Evolutionary conservation across 1,284 basidiomycete genomes (phyloP).

Genomic region (Puccinia novopanici): DNA sequence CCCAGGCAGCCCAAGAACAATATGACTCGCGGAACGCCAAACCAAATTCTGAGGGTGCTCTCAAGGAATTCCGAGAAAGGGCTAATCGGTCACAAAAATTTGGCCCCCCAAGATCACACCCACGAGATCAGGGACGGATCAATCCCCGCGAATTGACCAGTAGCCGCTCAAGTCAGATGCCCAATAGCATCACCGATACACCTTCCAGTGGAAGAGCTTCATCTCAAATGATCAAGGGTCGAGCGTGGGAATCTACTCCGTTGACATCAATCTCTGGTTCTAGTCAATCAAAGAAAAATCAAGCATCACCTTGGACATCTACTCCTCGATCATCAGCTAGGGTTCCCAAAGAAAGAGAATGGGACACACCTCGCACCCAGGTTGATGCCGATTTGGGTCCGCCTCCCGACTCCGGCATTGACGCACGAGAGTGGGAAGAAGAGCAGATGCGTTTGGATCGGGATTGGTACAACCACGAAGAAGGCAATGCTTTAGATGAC

Average conservation of each 20-base stretch:
- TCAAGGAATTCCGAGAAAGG: slow-evolving; percentile 56
- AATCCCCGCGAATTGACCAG: slow-evolving; percentile 34
- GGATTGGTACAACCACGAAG: slow-evolving; percentile 89
- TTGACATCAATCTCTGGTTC: slow-evolving; percentile 48
- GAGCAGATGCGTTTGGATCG: slow-evolving; percentile 84
- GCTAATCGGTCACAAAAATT: slow-evolving; percentile 54
- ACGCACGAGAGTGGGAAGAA: slow-evolving; percentile 85
- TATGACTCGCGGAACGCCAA: slow-evolving; percentile 41
- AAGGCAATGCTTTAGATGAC: slow-evolving; percentile 74
- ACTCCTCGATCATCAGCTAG: slow-evolving; percentile 52
- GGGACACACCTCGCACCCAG: slow-evolving; percentile 73
- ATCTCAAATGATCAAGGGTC: slow-evolving; percentile 51
- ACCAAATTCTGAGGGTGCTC: slow-evolving; percentile 50
- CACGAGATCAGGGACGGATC: slow-evolving; percentile 25
- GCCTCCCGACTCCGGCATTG: slow-evolving; percentile 53
- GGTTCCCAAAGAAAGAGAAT: slow-evolving; percentile 59
- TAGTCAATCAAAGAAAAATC: slow-evolving; percentile 31
- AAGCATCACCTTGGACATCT: slow-evolving; percentile 52
- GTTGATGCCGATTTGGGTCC: slow-evolving; percentile 67
- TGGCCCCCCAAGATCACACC: slow-evolving; percentile 40
- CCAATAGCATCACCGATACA: slow-evolving; percentile 29
- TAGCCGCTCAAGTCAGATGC: background rate
- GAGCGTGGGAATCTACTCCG: slow-evolving; percentile 54
- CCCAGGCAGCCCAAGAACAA: slow-evolving; percentile 48
- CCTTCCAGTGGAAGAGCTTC: slow-evolving; percentile 34